Evolutionary conservation across 305 asterid genomes (phyloP), one percentile per base, ranked within the genome.

Genomic region (Ajuga reptans): DNA sequence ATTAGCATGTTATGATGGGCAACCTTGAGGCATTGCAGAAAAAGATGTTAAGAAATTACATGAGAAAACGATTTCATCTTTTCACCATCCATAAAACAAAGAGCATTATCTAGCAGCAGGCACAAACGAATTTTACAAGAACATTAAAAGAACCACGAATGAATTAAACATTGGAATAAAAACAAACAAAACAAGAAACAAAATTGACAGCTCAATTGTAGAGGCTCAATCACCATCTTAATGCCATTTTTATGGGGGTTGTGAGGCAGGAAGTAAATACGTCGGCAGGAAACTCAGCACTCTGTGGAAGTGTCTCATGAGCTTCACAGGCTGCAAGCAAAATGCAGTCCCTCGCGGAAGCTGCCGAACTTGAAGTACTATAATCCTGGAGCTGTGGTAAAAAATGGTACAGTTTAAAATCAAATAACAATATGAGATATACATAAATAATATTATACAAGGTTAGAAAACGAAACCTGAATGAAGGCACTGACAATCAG

Each of bases 291-390:
- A 88, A 90, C 53, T 93, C 97, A 60, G 84, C 95, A 81, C 95
- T 93, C 80, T 87, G 99, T 6, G 99, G 97, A 74, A 93, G 96
- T 4, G 92, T 86, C 84, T 93, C 97, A 9, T 93, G 92, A 71
- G 96, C 99, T 85, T 90, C 97, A 81, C 99, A 90, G 65, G 99
- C 96, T 16, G 96, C 99, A 68, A 93, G 96, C 86, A 93, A 84
- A 78, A 93, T 93, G 77, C 96, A 85, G 80, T 93, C 99, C 82
- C 90, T 87, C 49, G 69, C 43, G 24, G 94, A 78, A 78, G 87
- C 52, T 61, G 84, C 92, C 57, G 96, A 82, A 77, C 80, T 76
- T 71, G 99, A 84, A 60, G 84, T 68, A 82, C 78, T 72, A 80
- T 66, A 81, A 47, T 93, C 97, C 84, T 86, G 95, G 61, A 89